These are phyloP conservation scores for Euphorbia corollata DNA, from an alignment of 441 rosid species.

Conservation along the genomic window DNA sequence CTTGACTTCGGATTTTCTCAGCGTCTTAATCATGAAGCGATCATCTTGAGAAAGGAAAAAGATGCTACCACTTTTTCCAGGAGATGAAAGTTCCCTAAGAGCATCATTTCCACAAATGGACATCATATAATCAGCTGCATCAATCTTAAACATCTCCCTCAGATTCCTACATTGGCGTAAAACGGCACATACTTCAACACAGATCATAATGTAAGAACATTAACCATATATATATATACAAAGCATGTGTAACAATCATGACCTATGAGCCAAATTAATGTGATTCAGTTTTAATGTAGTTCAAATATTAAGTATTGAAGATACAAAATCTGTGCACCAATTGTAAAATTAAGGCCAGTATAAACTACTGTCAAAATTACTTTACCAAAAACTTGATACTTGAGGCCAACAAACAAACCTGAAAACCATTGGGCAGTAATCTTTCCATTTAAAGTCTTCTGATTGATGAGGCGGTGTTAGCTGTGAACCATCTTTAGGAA, in stretches of 20 bases:
- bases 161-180: constrained; percentile 51
- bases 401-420: constrained; percentile 44
- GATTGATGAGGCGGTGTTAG: constrained; percentile 89
- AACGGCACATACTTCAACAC: constrained; percentile 13
- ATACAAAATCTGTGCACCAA: not conserved
- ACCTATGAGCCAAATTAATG: not conserved
- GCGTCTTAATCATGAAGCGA: constrained; percentile 97
- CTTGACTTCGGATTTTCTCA: constrained; percentile 93
- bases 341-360: not conserved
- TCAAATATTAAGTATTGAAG: constrained; percentile 1
- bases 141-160: constrained; percentile 97
- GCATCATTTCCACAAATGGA: constrained; percentile 96
- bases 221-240: constrained; percentile 5
- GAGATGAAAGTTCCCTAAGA: constrained; percentile 94
- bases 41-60: constrained; percentile 95
- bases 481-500: constrained; percentile 85
- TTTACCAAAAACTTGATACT: not conserved
- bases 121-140: constrained; percentile 97
- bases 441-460: constrained; percentile 94
- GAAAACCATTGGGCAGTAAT: constrained; percentile 97
- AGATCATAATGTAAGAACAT: constrained; percentile 15
- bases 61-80: constrained; percentile 95
- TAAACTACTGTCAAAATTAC: not conserved
- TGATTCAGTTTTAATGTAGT: constrained; percentile 2
- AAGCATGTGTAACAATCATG: not conserved